These are phyloP conservation scores for Scenedesmus sp. DNA, from an alignment of 163 green algal species.

Conservation along the genomic window DNA sequence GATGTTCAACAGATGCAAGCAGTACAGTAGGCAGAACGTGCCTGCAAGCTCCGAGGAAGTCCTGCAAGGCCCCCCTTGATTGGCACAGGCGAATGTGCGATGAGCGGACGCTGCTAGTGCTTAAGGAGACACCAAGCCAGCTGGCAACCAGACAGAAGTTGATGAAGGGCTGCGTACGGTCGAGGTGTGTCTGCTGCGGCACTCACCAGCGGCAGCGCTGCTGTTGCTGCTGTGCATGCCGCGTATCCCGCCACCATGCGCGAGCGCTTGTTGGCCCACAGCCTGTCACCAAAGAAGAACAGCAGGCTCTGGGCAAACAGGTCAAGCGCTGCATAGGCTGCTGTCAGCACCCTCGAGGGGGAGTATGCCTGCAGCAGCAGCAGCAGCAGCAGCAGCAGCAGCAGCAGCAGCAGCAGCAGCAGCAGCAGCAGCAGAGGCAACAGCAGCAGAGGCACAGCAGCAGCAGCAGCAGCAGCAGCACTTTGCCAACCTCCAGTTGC, in stretches of 20 bases:
- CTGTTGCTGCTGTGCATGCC: neutral
- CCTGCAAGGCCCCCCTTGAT: neutral
- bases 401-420: too few species aligned
- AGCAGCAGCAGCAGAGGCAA: neutral
- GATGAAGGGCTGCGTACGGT: too few species aligned
- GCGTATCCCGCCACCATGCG: neutral
- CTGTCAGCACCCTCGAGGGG: neutral
- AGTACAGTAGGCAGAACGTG: too few species aligned
- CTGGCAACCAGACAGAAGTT: neutral
- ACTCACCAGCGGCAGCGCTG: neutral
- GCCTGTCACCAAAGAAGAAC: neutral
- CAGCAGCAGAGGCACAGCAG: neutral
- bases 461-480: neutral
- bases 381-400: too few species aligned
- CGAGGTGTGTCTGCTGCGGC: neutral
- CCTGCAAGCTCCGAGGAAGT: too few species aligned
- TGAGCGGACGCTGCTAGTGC: neutral
- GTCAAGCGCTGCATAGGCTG: neutral
- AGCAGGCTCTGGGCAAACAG: neutral
- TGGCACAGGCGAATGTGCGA: neutral
- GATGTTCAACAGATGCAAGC: neutral
- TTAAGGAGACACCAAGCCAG: neutral
- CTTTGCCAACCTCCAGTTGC: neutral
- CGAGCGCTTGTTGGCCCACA: conserved; percentile 18
- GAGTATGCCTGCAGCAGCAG: neutral